Percentiles rank a stretch among this genome's conserved stretches.
These are phyloP conservation scores for Funneliformis caledonium DNA, from an alignment of 371 early-diverging fungal species.

Conservation along the genomic window DNA sequence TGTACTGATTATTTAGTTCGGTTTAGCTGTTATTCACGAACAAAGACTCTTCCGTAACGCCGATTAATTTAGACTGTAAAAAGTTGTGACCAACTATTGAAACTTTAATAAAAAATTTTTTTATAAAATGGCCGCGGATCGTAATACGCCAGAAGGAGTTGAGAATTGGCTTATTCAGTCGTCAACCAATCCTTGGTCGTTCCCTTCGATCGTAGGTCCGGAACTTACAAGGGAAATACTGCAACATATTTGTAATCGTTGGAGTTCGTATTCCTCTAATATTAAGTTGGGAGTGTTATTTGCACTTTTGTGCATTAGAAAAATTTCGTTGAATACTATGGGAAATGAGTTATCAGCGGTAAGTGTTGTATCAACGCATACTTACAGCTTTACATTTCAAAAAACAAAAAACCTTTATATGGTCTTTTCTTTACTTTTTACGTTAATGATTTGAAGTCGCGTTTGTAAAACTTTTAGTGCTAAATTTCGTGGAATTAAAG, in stretches of 20 bases:
- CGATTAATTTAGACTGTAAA: neutral
- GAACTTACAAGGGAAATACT: constrained; percentile 12
- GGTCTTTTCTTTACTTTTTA: too few species aligned
- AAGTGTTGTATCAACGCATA: neutral
- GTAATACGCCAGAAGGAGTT: neutral
- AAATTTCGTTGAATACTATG: neutral
- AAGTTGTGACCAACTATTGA: neutral
- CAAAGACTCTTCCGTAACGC: neutral
- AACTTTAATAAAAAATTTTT: neutral
- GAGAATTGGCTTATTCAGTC: neutral
- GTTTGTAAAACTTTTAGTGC: neutral
- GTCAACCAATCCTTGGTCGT: constrained; percentile 6
- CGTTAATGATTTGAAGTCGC: neutral
- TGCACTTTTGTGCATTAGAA: constrained; percentile 34
- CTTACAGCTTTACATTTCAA: too few species aligned
- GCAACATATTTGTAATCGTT: constrained; percentile 11
- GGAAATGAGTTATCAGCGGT: constrained; percentile 1
- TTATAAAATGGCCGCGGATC: constrained; percentile 8
- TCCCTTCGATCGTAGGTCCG: constrained; percentile 6
- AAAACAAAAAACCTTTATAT: too few species aligned
- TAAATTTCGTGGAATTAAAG: neutral
- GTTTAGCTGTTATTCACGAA: neutral
- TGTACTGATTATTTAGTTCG: neutral
- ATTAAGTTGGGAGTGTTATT: constrained; percentile 29
- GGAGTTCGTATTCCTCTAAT: constrained; percentile 15